Evolutionary conservation across 176 grass and related monocot genomes (phyloP).

Genomic region (Oryza meridionalis): DNA sequence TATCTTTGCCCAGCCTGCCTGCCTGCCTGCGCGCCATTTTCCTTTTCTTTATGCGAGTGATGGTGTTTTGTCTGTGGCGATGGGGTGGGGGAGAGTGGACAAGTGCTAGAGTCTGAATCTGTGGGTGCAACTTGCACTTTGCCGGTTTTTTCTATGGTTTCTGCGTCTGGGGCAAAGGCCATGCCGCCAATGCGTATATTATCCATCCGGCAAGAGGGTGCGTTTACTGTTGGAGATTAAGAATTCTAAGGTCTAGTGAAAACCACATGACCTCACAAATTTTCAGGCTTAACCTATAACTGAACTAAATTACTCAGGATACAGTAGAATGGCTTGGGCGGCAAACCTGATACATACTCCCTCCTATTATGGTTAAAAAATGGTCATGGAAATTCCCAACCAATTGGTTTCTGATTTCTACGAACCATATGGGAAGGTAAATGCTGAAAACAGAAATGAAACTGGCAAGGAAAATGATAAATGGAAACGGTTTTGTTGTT

Average conservation of each 20-base stretch:
- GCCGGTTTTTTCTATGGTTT: conserved; percentile 28
- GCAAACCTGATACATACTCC: too few relatives aligned
- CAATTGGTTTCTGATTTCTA: too few relatives aligned
- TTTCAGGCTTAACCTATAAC: neutral
- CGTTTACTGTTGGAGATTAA: neutral
- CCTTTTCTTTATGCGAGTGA: conserved; percentile 16
- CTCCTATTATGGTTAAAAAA: too few relatives aligned
- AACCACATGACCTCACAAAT: neutral
- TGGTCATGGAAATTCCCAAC: too few relatives aligned
- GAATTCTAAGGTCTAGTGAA: neutral
- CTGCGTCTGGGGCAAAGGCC: neutral
- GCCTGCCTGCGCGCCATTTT: neutral
- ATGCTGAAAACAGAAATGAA: too few relatives aligned
- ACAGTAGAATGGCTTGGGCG: too few relatives aligned
- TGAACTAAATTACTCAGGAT: neutral
- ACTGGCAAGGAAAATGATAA: too few relatives aligned
- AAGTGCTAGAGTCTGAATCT: conserved; percentile 51
- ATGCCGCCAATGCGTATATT: conserved; percentile 11
- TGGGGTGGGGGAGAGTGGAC: conserved; percentile 27
- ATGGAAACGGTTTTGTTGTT: too few relatives aligned
- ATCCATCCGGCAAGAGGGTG: conserved; percentile 3
- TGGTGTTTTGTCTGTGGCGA: conserved; percentile 18
- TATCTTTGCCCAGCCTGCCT: conserved; percentile 15
- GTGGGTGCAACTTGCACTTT: conserved; percentile 59
- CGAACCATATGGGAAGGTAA: too few relatives aligned